A percentile compares a stretch with the other conserved stretches of the same genome.
Evolutionary conservation across 2,329 filamentous ascomycete species (phyloP).

Genomic region (Aspergillus pseudonomiae): DNA sequence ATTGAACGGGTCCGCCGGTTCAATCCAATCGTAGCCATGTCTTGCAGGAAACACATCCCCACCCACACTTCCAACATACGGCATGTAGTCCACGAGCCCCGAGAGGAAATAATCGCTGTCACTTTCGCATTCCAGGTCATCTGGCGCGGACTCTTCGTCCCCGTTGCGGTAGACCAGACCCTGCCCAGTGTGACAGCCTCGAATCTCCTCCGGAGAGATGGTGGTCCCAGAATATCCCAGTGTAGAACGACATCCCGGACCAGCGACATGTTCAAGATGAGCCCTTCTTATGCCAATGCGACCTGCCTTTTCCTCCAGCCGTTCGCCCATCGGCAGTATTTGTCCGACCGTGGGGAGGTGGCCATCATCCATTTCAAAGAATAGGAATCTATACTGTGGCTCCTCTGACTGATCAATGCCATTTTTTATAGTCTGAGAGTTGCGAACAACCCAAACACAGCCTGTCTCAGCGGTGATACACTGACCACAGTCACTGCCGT

Average conservation of each 20-base stretch:
- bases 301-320: not conserved
- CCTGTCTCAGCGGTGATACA: slow-evolving; percentile 2
- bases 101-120: slow-evolving; percentile 5
- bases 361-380: not conserved
- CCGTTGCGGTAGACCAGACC: not conserved
- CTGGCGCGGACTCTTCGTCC: not conserved
- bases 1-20: not conserved
- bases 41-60: too few species aligned
- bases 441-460: not conserved
- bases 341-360: not conserved
- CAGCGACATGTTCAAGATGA: not conserved
- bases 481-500: too few species aligned
- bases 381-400: not conserved
- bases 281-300: not conserved
- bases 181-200: slow-evolving; percentile 5
- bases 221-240: not conserved
- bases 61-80: too few species aligned
- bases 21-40: too few species aligned
- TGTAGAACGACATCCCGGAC: not conserved
- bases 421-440: too few species aligned
- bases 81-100: not conserved
- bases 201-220: slow-evolving; percentile 6
- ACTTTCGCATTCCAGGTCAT: slow-evolving; percentile 2
- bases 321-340: not conserved
- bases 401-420: too few species aligned